Evolutionary conservation across 139 green algal genomes (phyloP).

Genomic region (Diplosphaera chodatii): DNA sequence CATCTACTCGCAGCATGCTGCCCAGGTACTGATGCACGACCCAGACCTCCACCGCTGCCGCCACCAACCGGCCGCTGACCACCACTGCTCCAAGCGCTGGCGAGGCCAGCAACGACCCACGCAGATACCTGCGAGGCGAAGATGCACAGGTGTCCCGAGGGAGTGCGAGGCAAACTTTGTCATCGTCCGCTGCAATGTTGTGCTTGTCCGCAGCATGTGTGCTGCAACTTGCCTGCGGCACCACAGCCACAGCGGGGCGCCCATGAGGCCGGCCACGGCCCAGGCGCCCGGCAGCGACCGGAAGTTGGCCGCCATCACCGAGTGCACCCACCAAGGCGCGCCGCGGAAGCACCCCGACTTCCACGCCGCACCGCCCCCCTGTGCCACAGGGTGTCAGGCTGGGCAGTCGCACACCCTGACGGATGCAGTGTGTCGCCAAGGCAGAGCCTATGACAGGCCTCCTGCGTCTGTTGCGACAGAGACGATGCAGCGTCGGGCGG

Average conservation of each 20-base stretch:
- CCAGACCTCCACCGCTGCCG: slow-evolving; percentile 42
- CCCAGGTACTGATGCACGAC: slow-evolving; percentile 19
- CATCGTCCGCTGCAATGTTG: too few species aligned
- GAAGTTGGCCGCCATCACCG: slow-evolving; percentile 33
- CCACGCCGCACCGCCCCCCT: slow-evolving; percentile 35
- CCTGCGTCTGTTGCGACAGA: neutral
- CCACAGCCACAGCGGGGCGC: slow-evolving; percentile 47
- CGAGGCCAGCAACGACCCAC: neutral
- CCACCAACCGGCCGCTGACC: slow-evolving; percentile 23
- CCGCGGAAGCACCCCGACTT: slow-evolving; percentile 28
- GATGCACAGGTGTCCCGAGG: too few species aligned
- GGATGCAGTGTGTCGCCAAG: too few species aligned
- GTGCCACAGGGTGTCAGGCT: neutral
- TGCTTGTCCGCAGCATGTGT: too few species aligned
- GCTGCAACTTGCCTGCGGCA: too few species aligned
- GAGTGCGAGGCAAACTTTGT: neutral
- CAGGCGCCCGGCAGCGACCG: slow-evolving; percentile 26
- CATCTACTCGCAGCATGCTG: neutral
- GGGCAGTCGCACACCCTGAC: too few species aligned
- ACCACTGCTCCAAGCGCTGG: slow-evolving; percentile 18
- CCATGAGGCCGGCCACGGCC: slow-evolving; percentile 39
- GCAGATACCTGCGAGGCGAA: slow-evolving; percentile 1
- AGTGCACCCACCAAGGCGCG: slow-evolving; percentile 25
- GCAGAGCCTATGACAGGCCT: too few species aligned
- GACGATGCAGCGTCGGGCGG: neutral